Base-by-base conservation (phyloP, 805 yeast species). In the Saccharomycopsis vini region DNA sequence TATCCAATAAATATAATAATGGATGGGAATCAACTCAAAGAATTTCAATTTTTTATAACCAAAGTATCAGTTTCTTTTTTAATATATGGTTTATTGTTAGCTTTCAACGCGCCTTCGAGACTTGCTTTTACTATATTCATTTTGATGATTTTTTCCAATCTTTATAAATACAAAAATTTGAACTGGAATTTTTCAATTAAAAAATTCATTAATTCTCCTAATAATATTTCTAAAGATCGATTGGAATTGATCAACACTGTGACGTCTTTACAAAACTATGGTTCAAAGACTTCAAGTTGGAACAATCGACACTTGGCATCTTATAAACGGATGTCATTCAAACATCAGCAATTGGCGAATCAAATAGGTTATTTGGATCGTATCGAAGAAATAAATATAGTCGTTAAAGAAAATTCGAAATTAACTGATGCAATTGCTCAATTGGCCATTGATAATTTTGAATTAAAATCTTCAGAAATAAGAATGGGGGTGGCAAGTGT, bases 281-380 rank as follows among this genome's bases (percentile, higher is more conserved):
- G 63, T 2, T 31, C 46, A 2, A 62, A 67, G 35, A 62, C 71
- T 4, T 60, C 63, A 32, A 57, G 57, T 3, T 61, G 71, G 67
- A 76, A 73, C 48, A 72, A 71, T 39, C 57, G 69, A 39, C 63
- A 73, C 40, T 58, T 69, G 23, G 57, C 61, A 18, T 55, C 70
- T 31, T 69, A 66, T 57, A 69, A 68, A 49, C 52, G 66, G 51
- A 63, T 80, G 72, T 56, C 72, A 3, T 67, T 72, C 66, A 62
- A 72, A 42, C 86, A 79, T 50, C 84, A 79, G 54, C 61, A 67
- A 12, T 56, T 75, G 26, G 76, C 77, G 20, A 66, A 63, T 9
- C 61, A 68, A 20, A 66, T 73, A 1, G 79, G 81, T 0, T 79
- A 83, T 62, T 49, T 69, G 23, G 60, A 64, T 18, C 77, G 82